Evolutionary conservation across 129 eudicot species (phyloP), one percentile per base, ranked within the genome.

Genomic region (Ambrosia trifida): DNA sequence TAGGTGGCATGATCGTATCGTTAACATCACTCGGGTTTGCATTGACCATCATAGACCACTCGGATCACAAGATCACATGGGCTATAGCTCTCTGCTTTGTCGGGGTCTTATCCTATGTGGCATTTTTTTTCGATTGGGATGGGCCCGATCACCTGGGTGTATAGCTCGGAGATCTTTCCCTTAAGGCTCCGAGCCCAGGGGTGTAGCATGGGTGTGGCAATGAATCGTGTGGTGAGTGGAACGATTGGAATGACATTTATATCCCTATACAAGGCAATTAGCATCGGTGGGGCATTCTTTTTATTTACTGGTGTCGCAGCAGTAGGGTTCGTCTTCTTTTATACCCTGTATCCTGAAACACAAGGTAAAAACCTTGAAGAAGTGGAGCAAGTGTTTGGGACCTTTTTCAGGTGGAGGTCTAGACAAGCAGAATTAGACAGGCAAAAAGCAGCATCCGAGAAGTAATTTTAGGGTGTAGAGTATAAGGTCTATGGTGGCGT

Each of bases 111-210:
- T 46, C 79, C 2, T 81, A 68, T 4, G 93, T 87, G 69, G 84
- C 83, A 1, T 81, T 76, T 11, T 87, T 87, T 84, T 40, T 84
- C 89, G 0, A 81, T 87, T 0, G 93, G 93, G 20, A 68, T 87
- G 85, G 93, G 93, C 3, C 93, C 93, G 5, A 79, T 87, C n/a
- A 66, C 89, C 0, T 87, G 93, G 89, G 93, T 87, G 6, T 84
- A 83, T 66, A 86, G 84, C 64, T 86, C 89, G 1, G 92, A 83
- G 72, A 84, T 86, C 2, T 86, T 80, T 59, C 89, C 92, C 8
- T 5, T 86, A 28, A 78, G 64, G 51, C 62, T 86, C 10, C 74
- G 93, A 45, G 93, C 93, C n/a, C 93, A 87, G 13, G 89, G 88
- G n/a, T 74, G 78, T 44, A 54, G 83, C 30, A 69, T 81, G 52